These are phyloP conservation scores for Ogataea trehaloabstinens DNA, from an alignment of 805 yeast genomes.

Conservation along the genomic window DNA sequence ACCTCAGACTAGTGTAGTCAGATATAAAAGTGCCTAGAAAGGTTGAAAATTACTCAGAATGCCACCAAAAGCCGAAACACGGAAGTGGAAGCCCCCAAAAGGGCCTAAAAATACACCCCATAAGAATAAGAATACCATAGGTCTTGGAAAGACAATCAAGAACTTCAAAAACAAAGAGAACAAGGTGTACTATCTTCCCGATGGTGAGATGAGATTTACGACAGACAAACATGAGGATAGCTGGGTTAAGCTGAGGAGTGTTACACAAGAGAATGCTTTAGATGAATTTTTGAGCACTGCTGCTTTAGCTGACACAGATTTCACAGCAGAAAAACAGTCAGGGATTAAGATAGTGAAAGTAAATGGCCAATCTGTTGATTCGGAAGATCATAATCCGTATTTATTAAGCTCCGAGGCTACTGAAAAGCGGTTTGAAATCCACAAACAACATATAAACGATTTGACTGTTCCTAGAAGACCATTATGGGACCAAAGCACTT, in stretches of 20 bases:
- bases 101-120: conserved; percentile 91
- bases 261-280: conserved; percentile 89
- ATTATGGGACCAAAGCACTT: conserved; percentile 69
- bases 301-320: conserved; percentile 92
- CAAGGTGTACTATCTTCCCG: conserved; percentile 69
- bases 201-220: conserved; percentile 86
- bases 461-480: conserved; percentile 95
- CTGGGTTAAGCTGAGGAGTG: conserved; percentile 90
- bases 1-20: too few species aligned
- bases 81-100: conserved; percentile 84
- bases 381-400: conserved; percentile 49
- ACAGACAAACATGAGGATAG: conserved; percentile 80
- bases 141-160: conserved; percentile 80
- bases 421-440: conserved; percentile 55
- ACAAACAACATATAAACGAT: conserved; percentile 60
- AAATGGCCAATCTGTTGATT: conserved; percentile 69
- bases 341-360: conserved; percentile 82
- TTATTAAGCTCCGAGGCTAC: conserved; percentile 67
- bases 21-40: too few species aligned
- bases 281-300: conserved; percentile 96
- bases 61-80: conserved; percentile 49
- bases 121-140: conserved; percentile 79
- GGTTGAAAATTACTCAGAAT: conserved; percentile 10
- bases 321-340: conserved; percentile 83
- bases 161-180: conserved; percentile 71